A percentile compares a stretch with the other conserved stretches of the same genome.
Conservation (phyloP, 23 red algal genomes). For the Cyanidium caldarium region DNA sequence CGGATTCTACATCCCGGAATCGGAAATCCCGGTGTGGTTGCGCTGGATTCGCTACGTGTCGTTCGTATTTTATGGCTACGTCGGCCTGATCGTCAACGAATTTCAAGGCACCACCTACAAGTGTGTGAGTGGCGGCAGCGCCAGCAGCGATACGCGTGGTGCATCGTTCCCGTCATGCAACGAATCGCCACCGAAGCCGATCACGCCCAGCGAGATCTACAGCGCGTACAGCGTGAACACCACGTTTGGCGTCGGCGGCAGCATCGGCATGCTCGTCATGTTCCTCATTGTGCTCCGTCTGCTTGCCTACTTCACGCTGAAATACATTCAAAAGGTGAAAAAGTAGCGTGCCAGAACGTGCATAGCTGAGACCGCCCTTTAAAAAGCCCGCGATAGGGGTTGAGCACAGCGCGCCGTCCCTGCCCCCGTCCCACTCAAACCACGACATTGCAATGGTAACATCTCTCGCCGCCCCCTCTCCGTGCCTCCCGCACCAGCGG, state of each 20-base stretch:
- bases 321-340: conserved; percentile 26
- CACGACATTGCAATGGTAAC: too few relatives aligned
- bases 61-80: conserved; percentile 62
- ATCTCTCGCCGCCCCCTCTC: too few relatives aligned
- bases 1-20: conserved; percentile 64
- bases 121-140: conserved; percentile 12
- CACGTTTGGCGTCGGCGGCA: conserved; percentile 18
- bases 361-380: too few relatives aligned
- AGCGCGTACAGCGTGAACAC: conserved; percentile 23
- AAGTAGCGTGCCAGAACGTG: conserved; percentile 6
- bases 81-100: conserved; percentile 40
- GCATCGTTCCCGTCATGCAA: not conserved
- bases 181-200: conserved; percentile 9
- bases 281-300: conserved; percentile 40
- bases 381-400: too few relatives aligned
- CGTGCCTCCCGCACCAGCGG: too few relatives aligned
- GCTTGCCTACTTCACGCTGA: conserved; percentile 34
- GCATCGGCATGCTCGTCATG: conserved; percentile 21
- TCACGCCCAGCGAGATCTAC: conserved; percentile 20
- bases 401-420: too few relatives aligned
- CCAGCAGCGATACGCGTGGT: too few relatives aligned
- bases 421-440: too few relatives aligned
- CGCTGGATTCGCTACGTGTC: conserved; percentile 41
- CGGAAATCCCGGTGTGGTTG: conserved; percentile 44
- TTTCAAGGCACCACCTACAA: conserved; percentile 31